phyloP scores from a whole-genome alignment of 352 stramenopile species.

The Nothophytophthora sp. region DNA sequence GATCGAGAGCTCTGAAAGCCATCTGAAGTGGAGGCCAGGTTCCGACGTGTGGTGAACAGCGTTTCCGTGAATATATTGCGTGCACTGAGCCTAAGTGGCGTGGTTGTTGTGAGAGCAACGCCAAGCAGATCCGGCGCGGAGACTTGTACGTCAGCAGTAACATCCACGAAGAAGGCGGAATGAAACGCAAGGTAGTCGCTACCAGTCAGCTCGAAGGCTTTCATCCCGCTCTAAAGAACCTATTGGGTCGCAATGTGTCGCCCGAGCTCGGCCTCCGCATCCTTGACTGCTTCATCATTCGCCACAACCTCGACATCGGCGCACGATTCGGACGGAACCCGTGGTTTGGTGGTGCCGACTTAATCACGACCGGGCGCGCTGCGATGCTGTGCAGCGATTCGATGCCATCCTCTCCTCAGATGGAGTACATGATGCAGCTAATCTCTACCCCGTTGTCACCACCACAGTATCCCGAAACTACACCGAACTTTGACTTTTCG shows the following conservation, averaged over 20 bases:
- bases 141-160: not conserved
- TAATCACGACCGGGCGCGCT: not conserved
- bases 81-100: not conserved
- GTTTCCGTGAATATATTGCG: not conserved
- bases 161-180: not conserved
- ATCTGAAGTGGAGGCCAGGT: not conserved
- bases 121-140: not conserved
- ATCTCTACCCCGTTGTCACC: not conserved
- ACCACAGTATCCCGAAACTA: not conserved
- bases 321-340: not conserved
- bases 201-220: conserved; percentile 1
- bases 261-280: not conserved
- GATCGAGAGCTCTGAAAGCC: not conserved
- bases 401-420: not conserved
- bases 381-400: not conserved
- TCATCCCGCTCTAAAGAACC: not conserved
- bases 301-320: not conserved
- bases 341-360: not conserved
- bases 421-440: not conserved
- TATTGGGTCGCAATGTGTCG: not conserved
- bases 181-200: not conserved
- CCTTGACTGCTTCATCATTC: not conserved
- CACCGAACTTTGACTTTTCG: not conserved
- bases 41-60: not conserved
- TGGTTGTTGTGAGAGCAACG: not conserved